These are phyloP conservation scores for Neolentinus lepideus DNA, from an alignment of 1,284 basidiomycete genomes.

Conservation along the genomic window DNA sequence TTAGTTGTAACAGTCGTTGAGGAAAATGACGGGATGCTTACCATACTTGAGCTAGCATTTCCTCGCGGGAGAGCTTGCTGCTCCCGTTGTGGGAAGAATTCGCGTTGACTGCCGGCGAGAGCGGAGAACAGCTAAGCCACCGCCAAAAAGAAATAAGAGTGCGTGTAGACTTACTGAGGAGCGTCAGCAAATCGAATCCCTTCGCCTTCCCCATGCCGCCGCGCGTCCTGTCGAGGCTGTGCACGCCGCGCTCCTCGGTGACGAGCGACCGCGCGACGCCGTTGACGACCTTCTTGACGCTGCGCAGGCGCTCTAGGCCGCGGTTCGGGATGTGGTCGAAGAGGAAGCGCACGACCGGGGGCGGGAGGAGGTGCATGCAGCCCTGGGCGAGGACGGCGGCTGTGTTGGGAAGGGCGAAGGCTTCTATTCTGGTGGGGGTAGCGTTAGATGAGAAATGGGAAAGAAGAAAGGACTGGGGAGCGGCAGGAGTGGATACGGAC, in stretches of 20 bases:
- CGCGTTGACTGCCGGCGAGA: not conserved
- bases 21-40: not conserved
- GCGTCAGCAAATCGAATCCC: not conserved
- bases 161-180: not conserved
- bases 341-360: not conserved
- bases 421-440: not conserved
- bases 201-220: not conserved
- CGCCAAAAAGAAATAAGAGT: not conserved
- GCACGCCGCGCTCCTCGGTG: not conserved
- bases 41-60: not conserved
- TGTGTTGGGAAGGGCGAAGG: not conserved
- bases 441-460: not conserved
- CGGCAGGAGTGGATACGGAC: not conserved
- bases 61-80: not conserved
- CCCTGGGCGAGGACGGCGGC: not conserved
- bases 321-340: not conserved
- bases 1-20: not conserved
- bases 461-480: not conserved
- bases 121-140: not conserved
- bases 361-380: not conserved
- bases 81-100: not conserved
- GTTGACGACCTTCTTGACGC: not conserved
- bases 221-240: not conserved
- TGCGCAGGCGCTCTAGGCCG: not conserved
- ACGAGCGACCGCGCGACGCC: not conserved